Evolutionary conservation across 345 rosid genomes (phyloP), one percentile per base, ranked within the genome.

Genomic region (Boechera retrofracta): DNA sequence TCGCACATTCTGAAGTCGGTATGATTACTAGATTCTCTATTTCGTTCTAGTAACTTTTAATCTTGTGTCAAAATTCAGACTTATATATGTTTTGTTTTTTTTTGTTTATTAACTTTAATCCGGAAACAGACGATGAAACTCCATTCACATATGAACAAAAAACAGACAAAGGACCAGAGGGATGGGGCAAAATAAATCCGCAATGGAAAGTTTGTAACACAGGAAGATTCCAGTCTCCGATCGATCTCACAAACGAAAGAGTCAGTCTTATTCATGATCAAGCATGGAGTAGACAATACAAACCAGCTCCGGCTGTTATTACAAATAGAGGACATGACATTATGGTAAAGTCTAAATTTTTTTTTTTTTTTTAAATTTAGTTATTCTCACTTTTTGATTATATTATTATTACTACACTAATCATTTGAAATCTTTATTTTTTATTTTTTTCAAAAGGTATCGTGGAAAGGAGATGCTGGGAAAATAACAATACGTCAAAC

Each of bases 401-500:
- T 2, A 38, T 47, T 29, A 59, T 29, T 7, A n/a, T 48, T 59
- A 51, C 18, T 1, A 31, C n/a, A n/a, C 42, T 71, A 64, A 6
- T 44, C 47, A 54, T 35, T 58, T 33, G 1, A 58, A 33, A 32
- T 32, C 11, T 13, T 1, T 32, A 16, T 8, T n/a, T 32, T 32
- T 8, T 8, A 38, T 10, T 38, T 38, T 4, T 32, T 57, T 7
- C 9, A 0, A 4, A 39, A 94, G 94, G 83, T 94, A 12, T 42
- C 7, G 1, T 89, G 94, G 98, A 85, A 81, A 74, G 93, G 86
- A 36, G 83, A 88, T 62, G 94, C 96, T 0, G 94, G 98, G 29
- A 61, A 83, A 29, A 67, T 90, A 45, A 79, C n/a, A 32, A 80
- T 92, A 12, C 81, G 86, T 29, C 80, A 80, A 33, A 88, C 88